These are phyloP conservation scores for Diversispora eburnea DNA, from an alignment of 192 early-diverging fungal genomes.

Conservation along the genomic window DNA sequence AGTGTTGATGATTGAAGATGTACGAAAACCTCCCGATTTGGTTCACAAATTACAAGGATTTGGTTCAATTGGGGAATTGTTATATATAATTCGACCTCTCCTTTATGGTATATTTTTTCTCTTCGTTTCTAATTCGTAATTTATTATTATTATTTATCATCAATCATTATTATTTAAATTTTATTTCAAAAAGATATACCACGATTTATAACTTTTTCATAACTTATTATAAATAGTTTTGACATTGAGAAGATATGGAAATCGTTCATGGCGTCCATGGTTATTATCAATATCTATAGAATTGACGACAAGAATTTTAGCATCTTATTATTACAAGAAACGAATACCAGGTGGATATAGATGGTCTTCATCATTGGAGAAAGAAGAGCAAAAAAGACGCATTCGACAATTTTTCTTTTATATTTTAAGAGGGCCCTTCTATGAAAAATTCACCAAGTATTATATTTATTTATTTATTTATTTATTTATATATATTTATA, in stretches of 20 bases:
- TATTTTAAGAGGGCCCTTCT: constrained; percentile 82
- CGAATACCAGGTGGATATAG: constrained; percentile 21
- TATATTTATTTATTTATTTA: no score
- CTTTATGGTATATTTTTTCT: constrained; percentile 64
- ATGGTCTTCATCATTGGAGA: constrained; percentile 59
- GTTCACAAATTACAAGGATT: constrained; percentile 52
- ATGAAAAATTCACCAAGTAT: constrained; percentile 72
- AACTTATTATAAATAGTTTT: constrained; percentile 49
- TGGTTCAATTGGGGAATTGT: constrained; percentile 64
- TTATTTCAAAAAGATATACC: background rate
- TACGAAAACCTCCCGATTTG: constrained; percentile 67
- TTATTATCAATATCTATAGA: constrained; percentile 76
- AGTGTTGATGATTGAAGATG: constrained; percentile 57
- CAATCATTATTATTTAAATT: background rate
- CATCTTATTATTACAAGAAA: constrained; percentile 35
- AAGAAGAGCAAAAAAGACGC: constrained; percentile 71
- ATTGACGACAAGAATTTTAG: constrained; percentile 45
- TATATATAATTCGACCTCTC: constrained; percentile 82
- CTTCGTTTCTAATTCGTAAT: background rate
- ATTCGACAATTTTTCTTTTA: constrained; percentile 75
- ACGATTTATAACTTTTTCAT: background rate
- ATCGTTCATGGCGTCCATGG: constrained; percentile 80
- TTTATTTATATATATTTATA: no score
- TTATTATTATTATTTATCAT: background rate
- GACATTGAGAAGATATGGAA: constrained; percentile 70